These are phyloP conservation scores for Sclerotinia spermophila DNA, from an alignment of 2,329 filamentous ascomycete species.

Conservation along the genomic window DNA sequence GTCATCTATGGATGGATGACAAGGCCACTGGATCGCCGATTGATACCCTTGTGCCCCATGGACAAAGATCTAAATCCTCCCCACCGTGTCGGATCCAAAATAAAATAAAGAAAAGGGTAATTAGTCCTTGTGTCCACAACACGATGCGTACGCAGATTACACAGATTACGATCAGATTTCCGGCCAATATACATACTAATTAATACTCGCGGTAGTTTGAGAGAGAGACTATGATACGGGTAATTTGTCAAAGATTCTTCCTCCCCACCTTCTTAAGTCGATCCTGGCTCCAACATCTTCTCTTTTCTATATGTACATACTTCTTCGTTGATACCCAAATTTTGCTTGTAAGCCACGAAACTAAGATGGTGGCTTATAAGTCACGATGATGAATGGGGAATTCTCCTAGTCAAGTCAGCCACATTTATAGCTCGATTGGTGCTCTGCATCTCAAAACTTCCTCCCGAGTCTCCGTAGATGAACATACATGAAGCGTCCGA, in stretches of 20 bases:
- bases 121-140: background rate
- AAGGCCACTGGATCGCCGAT: slow-evolving; percentile 13
- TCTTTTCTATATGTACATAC: background rate
- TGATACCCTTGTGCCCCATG: slow-evolving; percentile 10
- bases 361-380: background rate
- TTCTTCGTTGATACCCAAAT: background rate
- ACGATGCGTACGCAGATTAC: background rate
- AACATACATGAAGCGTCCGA: background rate
- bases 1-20: slow-evolving; percentile 5
- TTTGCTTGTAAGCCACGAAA: background rate
- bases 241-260: slow-evolving; percentile 1
- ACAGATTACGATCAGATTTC: background rate
- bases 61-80: slow-evolving; percentile 15
- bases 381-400: background rate
- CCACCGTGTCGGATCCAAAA: background rate
- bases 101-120: background rate
- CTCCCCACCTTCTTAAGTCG: background rate
- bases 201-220: background rate
- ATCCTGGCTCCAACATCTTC: background rate
- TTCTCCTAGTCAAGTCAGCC: slow-evolving; percentile 6
- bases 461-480: background rate
- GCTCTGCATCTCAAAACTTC: slow-evolving; percentile 1
- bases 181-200: background rate
- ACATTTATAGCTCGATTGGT: background rate
- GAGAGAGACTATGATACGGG: background rate